phyloP scores from a whole-genome alignment of 495 filamentous ascomycete genomes.

The Penicillium waksmanii region DNA sequence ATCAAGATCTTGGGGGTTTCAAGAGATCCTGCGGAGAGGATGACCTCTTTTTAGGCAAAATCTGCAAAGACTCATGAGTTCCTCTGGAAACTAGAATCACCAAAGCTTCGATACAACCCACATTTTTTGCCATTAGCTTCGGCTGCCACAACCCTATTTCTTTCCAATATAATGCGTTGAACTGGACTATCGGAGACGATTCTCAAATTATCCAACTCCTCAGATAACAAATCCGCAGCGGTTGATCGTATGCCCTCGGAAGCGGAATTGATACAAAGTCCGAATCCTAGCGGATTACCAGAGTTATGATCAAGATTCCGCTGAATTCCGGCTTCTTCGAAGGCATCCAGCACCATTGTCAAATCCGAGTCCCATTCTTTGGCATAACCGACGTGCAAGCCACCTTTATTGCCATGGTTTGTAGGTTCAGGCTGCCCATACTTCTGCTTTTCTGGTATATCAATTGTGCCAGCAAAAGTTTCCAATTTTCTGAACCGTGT shows the following conservation, averaged over 20 bases:
- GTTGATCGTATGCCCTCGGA: conserved; percentile 54
- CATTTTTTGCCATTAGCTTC: conserved; percentile 41
- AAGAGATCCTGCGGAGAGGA: conserved; percentile 61
- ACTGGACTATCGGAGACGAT: conserved; percentile 54
- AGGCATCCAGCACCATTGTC: conserved; percentile 44
- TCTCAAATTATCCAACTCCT: conserved; percentile 52
- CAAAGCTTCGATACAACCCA: conserved; percentile 16
- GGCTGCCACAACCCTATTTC: conserved; percentile 56
- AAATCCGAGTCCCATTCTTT: conserved; percentile 55
- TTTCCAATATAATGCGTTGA: conserved; percentile 54
- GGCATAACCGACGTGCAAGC: conserved; percentile 50
- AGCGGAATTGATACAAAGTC: conserved; percentile 50
- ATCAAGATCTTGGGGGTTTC: conserved; percentile 64
- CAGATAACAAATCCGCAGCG: conserved; percentile 51
- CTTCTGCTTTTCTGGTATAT: conserved; percentile 38
- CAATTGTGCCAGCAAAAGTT: conserved; percentile 49
- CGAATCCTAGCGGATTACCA: conserved; percentile 64
- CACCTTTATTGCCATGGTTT: conserved; percentile 56
- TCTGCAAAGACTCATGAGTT: conserved; percentile 18
- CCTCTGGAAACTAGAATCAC: neutral
- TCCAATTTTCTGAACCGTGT: conserved; percentile 56
- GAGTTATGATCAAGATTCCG: conserved; percentile 61
- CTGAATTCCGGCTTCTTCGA: conserved; percentile 49
- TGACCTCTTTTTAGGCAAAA: conserved; percentile 56
- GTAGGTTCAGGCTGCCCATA: conserved; percentile 31